These are phyloP conservation scores for Phaseolus lunatus DNA, from an alignment of 306 rosid species.

Conservation along the genomic window DNA sequence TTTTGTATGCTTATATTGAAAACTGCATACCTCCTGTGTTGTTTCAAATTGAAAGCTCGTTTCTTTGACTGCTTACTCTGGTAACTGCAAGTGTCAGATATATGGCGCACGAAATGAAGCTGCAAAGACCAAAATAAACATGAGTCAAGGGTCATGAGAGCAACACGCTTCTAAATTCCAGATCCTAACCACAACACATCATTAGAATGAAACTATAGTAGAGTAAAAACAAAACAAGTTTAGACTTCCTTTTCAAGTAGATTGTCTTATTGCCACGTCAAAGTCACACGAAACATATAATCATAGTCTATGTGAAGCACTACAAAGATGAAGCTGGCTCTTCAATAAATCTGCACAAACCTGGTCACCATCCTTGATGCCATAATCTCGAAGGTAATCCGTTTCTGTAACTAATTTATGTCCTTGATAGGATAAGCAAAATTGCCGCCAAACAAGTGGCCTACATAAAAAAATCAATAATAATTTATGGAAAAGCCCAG, in stretches of 20 bases:
- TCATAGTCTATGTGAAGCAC: not conserved
- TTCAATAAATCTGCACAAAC: slow-evolving; percentile 48
- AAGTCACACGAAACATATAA: not conserved
- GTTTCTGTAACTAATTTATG: slow-evolving; percentile 66
- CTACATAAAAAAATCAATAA: slow-evolving; percentile 52
- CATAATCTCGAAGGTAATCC: slow-evolving; percentile 59
- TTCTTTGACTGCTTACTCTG: slow-evolving; percentile 57
- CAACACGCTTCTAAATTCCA: not conserved
- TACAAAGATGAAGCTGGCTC: not conserved
- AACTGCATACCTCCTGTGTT: slow-evolving; percentile 53
- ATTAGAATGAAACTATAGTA: slow-evolving; percentile 5
- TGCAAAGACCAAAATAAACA: slow-evolving; percentile 49
- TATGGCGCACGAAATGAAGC: slow-evolving; percentile 79
- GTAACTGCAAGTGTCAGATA: slow-evolving; percentile 59
- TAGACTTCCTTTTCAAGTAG: slow-evolving; percentile 3
- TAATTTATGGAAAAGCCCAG: not conserved
- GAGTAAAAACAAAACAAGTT: not conserved
- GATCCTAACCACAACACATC: not conserved
- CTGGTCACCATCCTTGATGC: slow-evolving; percentile 89
- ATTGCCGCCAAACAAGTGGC: slow-evolving; percentile 88
- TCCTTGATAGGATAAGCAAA: slow-evolving; percentile 80
- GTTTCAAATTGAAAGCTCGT: slow-evolving; percentile 42
- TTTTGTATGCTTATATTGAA: slow-evolving; percentile 18
- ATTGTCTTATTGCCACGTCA: not conserved
- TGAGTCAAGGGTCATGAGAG: not conserved